Evolutionary conservation across 1,139 yeast species (phyloP).

Genomic region (Debaryomyces sp.): DNA sequence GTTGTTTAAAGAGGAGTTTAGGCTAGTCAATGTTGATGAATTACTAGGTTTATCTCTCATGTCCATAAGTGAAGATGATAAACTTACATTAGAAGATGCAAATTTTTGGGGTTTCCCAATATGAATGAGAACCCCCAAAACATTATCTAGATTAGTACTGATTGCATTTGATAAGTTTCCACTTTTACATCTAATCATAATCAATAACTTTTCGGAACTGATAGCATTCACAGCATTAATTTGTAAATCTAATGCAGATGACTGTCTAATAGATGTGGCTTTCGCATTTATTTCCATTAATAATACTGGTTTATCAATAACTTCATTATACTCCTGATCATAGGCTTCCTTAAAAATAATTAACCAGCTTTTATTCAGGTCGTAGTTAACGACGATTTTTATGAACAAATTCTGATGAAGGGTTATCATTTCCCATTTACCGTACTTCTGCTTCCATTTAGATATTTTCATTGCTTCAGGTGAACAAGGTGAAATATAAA

Average conservation of each 20-base stretch:
- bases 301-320: conserved; percentile 40
- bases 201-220: conserved; percentile 28
- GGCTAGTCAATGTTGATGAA: conserved; percentile 41
- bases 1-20: conserved; percentile 21
- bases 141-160: conserved; percentile 29
- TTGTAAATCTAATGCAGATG: conserved; percentile 47
- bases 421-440: conserved; percentile 52
- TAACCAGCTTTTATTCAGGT: conserved; percentile 38
- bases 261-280: conserved; percentile 31
- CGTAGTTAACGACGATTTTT: conserved; percentile 42
- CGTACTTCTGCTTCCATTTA: conserved; percentile 46
- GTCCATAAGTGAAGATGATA: conserved; percentile 43
- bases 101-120: conserved; percentile 20
- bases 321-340: conserved; percentile 33
- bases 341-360: conserved; percentile 45
- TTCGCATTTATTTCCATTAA: conserved; percentile 32
- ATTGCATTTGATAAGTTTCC: conserved; percentile 31
- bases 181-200: conserved; percentile 40
- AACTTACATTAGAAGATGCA: conserved; percentile 32
- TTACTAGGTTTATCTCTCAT: conserved; percentile 23
- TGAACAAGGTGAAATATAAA: conserved; percentile 37
- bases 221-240: conserved; percentile 36
- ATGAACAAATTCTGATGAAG: conserved; percentile 37
- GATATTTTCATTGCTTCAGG: conserved; percentile 45
- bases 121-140: conserved; percentile 26